phyloP scores from a whole-genome alignment of 805 yeast genomes.

The Ogataea salicorniae region DNA sequence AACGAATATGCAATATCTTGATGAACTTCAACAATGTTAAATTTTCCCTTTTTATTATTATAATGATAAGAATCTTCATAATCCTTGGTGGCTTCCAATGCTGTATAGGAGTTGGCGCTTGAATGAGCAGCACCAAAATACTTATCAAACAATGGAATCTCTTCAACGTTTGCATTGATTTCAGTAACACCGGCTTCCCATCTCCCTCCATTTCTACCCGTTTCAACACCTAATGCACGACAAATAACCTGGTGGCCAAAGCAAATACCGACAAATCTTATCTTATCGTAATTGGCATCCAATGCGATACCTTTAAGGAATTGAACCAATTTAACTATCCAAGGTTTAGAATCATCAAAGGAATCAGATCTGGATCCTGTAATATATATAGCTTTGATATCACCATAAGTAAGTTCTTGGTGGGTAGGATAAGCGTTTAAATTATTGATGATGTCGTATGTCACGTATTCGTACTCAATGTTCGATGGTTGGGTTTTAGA shows the following conservation, averaged over 20 bases:
- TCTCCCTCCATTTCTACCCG: slow-evolving; percentile 54
- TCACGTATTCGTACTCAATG: slow-evolving; percentile 23
- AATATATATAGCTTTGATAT: slow-evolving; percentile 39
- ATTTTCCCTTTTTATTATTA: slow-evolving; percentile 9
- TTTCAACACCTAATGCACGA: slow-evolving; percentile 57
- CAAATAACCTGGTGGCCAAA: slow-evolving; percentile 84
- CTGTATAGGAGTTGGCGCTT: no score
- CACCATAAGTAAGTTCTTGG: slow-evolving; percentile 22
- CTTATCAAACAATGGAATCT: slow-evolving; percentile 17
- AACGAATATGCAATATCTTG: slow-evolving; percentile 38
- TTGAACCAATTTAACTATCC: slow-evolving; percentile 38
- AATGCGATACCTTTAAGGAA: slow-evolving; percentile 25
- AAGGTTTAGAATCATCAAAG: slow-evolving; percentile 32
- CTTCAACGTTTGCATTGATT: slow-evolving; percentile 39
- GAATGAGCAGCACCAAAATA: not conserved
- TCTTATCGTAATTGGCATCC: slow-evolving; percentile 14
- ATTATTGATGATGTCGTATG: slow-evolving; percentile 34
- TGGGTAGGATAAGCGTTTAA: slow-evolving; percentile 16
- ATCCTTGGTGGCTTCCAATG: no score
- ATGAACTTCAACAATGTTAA: slow-evolving; percentile 52
- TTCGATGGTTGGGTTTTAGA: slow-evolving; percentile 10
- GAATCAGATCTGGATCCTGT: slow-evolving; percentile 52
- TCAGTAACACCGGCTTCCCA: slow-evolving; percentile 68
- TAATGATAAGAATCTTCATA: no score
- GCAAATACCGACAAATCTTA: slow-evolving; percentile 69